phyloP scores from a whole-genome alignment of 2,329 filamentous ascomycete species.

The Xenosphaeropsis pyriputrescens region DNA sequence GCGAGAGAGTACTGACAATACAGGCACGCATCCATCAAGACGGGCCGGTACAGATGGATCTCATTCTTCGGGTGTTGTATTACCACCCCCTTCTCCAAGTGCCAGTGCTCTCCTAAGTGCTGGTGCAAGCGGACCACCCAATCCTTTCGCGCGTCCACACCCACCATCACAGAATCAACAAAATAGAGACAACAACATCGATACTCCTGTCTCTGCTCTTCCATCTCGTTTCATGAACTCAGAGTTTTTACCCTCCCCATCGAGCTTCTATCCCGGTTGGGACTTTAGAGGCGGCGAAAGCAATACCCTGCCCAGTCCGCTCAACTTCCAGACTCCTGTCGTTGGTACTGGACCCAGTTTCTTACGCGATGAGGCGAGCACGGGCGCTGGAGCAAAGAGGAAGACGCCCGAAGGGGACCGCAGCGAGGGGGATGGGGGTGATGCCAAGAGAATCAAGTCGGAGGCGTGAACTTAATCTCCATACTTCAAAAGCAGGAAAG shows the following conservation, averaged over 20 bases:
- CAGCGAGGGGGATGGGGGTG: conserved; percentile 10
- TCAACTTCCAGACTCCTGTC: conserved; percentile 82
- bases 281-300: conserved; percentile 53
- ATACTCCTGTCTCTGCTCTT: conserved; percentile 86
- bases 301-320: conserved; percentile 80
- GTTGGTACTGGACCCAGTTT: conserved; percentile 48
- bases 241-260: conserved; percentile 79
- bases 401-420: conserved; percentile 15
- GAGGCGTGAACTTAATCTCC: conserved; percentile 2
- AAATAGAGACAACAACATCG: conserved; percentile 30
- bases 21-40: conserved; percentile 10
- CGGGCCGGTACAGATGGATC: conserved; percentile 24
- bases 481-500: too few species aligned
- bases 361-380: conserved; percentile 34
- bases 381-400: conserved; percentile 9
- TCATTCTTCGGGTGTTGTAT: conserved; percentile 55
- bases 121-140: conserved; percentile 81
- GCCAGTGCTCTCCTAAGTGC: conserved; percentile 76
- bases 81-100: conserved; percentile 76
- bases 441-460: conserved; percentile 13
- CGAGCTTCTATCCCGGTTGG: conserved; percentile 88
- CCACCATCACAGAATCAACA: conserved; percentile 45
- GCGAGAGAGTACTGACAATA: conserved; percentile 11
- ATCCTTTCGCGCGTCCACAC: conserved; percentile 82
- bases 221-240: conserved; percentile 84